These are phyloP conservation scores for Punica granatum DNA, from an alignment of 345 rosid genomes.

Conservation along the genomic window DNA sequence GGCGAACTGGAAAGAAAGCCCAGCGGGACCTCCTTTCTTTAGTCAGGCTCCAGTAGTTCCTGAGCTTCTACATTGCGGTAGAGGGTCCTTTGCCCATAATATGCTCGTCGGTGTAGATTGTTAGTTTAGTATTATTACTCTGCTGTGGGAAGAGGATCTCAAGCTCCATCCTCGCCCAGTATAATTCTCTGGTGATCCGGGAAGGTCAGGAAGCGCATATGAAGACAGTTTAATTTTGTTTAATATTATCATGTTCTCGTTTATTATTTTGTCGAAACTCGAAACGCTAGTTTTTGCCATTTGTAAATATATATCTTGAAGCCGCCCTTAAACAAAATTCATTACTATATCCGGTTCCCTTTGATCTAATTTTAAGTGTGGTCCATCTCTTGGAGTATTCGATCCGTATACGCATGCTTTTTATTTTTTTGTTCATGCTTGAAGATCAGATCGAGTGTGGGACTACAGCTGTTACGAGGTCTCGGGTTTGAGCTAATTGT, in stretches of 20 bases:
- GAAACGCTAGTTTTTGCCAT: background rate
- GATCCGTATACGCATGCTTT: no score
- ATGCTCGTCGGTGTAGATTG: background rate
- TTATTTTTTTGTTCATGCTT: no score
- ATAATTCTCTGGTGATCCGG: no score
- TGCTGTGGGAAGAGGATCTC: background rate
- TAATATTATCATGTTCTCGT: background rate
- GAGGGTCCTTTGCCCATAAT: background rate
- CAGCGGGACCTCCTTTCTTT: slow-evolving; percentile 18
- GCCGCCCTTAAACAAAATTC: no score
- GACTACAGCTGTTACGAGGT: no score
- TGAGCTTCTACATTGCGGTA: background rate
- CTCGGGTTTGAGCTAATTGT: no score
- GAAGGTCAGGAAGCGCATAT: background rate
- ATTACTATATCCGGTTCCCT: no score
- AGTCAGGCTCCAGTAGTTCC: background rate
- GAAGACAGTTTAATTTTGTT: background rate
- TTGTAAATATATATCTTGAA: no score
- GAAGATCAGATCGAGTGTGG: no score
- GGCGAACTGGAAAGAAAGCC: slow-evolving; percentile 25
- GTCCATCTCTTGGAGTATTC: no score
- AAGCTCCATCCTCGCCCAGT: background rate
- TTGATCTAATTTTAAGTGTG: no score
- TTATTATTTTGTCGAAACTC: background rate
- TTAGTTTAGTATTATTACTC: background rate